Evolutionary conservation across 2,329 filamentous ascomycete species (phyloP), one percentile per base, ranked within the genome.

Genomic region (Plenodomus lindquistii): DNA sequence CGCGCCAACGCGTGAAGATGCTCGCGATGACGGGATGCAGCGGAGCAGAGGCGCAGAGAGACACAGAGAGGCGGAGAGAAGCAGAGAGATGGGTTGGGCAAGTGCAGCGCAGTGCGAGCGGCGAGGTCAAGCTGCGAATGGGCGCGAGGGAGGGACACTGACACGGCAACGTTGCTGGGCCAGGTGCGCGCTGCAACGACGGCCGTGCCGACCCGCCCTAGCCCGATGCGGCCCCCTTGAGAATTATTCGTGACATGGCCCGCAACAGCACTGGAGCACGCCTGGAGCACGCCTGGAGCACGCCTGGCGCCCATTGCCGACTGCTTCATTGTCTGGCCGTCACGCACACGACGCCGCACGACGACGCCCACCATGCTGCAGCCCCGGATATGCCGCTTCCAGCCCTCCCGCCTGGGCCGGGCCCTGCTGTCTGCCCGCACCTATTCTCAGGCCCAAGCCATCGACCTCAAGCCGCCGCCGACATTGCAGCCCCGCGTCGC

Each of bases 341-440:
- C 22, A 44, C 37, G 3, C 35, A 37, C 8, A 6, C 16, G 21
- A 6, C 6, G 22, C 16, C 38, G 38, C 22, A 40, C 39, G 52
- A 45, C 57, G 45, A n/a, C 45, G 44, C 41, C 37, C 47, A 67
- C 41, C 40, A 89, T 90, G 85, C 74, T 89, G 55, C 85, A 87
- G 72, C 81, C 85, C 58, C 81, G 85, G 73, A 74, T 87, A 74
- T 80, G 82, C 65, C 77, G 81, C 52, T 75, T 76, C 62, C 75
- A 75, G 69, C 73, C 77, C 71, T 74, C 73, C 67, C 71, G 76
- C 59, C 71, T 77, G 55, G 78, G 76, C 57, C 72, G 70, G 70
- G 75, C 74, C 67, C 69, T 82, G 55, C 71, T 75, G 54, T 61
- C 69, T 45, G 64, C 65, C 59, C 81, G 82, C 58, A 73, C 74